A percentile compares a stretch with the other conserved stretches of the same genome.
phyloP scores from a whole-genome alignment of 768 basidiomycete species.

The Leccinum boreale region DNA sequence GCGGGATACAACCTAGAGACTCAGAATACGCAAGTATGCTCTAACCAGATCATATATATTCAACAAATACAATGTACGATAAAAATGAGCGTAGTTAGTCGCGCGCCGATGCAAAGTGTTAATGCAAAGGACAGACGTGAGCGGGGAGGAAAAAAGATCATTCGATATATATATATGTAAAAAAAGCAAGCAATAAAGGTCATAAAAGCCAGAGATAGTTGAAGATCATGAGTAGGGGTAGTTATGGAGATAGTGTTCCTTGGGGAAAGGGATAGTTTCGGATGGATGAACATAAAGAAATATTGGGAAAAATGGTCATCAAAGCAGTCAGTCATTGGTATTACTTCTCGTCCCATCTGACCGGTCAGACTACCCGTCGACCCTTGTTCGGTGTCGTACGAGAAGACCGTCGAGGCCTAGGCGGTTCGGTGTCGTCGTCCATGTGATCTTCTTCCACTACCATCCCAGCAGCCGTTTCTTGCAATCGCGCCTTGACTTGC shows the following conservation, averaged over 20 bases:
- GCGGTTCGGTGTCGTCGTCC: conserved; percentile 23
- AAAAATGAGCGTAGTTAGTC: background rate
- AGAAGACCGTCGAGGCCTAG: conserved; percentile 32
- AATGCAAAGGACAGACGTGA: background rate
- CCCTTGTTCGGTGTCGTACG: conserved; percentile 35
- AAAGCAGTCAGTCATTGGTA: background rate
- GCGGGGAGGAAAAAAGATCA: background rate
- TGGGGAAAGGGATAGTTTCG: background rate
- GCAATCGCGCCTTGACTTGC: conserved; percentile 17
- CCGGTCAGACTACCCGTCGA: conserved; percentile 10
- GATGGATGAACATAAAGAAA: background rate
- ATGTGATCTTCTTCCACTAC: conserved; percentile 28
- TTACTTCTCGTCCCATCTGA: background rate
- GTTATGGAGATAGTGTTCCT: background rate
- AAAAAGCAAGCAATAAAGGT: background rate
- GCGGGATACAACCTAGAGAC: background rate
- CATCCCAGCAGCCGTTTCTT: conserved; percentile 28
- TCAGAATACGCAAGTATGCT: background rate
- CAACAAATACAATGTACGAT: background rate
- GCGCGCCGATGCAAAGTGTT: background rate
- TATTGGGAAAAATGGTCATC: conserved; percentile 1
- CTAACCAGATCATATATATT: background rate
- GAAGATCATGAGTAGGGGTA: background rate
- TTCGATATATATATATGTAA: background rate
- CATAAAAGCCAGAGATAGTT: background rate